A percentile compares a stretch with the other conserved stretches of the same genome.
Conservation (phyloP, 2,329 filamentous ascomycete species). For the Arthrobotrys megalospora region DNA sequence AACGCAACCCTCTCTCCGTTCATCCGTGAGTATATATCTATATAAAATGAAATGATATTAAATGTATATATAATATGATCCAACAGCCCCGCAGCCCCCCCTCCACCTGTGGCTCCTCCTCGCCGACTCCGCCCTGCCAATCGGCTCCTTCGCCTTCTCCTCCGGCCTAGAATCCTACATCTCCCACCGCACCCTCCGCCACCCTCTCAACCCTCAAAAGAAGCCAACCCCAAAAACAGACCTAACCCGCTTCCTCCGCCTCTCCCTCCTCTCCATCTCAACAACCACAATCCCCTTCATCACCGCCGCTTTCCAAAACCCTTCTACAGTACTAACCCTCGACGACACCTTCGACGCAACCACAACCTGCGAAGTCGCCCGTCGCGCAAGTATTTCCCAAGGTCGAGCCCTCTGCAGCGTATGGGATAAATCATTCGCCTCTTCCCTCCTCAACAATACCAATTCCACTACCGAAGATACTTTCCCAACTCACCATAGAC, state of each 20-base stretch:
- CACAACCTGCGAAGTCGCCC: slow-evolving; percentile 83
- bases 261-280: slow-evolving; percentile 80
- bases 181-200: slow-evolving; percentile 72
- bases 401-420: slow-evolving; percentile 81
- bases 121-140: slow-evolving; percentile 83
- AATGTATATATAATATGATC: neutral
- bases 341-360: slow-evolving; percentile 84
- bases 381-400: slow-evolving; percentile 81
- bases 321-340: slow-evolving; percentile 71
- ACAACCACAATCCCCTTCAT: slow-evolving; percentile 82
- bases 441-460: slow-evolving; percentile 64
- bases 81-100: slow-evolving; percentile 15
- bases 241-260: slow-evolving; percentile 78
- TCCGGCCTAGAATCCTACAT: slow-evolving; percentile 86
- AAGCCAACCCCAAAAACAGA: slow-evolving; percentile 67
- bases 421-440: slow-evolving; percentile 80
- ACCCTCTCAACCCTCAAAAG: slow-evolving; percentile 40
- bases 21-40: slow-evolving; percentile 26
- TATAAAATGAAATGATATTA: neutral
- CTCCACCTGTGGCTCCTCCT: slow-evolving; percentile 81
- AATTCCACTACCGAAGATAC: neutral
- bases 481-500: slow-evolving; percentile 8
- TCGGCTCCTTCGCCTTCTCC: slow-evolving; percentile 90
- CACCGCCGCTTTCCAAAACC: slow-evolving; percentile 74
- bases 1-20: slow-evolving; percentile 37